phyloP scores from a whole-genome alignment of 2,329 filamentous ascomycete species.

The Talaromyces atroroseus region DNA sequence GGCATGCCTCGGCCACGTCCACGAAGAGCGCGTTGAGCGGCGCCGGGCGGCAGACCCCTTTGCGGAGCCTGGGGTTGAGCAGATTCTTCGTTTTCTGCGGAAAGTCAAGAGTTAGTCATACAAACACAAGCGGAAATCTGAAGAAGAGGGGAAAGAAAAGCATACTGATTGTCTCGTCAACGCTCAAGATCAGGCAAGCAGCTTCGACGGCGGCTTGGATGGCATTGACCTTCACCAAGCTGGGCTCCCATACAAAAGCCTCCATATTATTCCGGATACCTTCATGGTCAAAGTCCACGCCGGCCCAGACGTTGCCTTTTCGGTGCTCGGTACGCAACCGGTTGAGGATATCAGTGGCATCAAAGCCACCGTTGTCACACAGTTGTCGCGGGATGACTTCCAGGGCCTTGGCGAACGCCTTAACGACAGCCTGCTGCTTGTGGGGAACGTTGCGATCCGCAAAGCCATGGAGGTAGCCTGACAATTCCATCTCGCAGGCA shows the following conservation, averaged over 20 bases:
- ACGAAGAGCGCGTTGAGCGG: constrained; percentile 80
- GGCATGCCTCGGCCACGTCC: constrained; percentile 89
- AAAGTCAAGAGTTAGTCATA: constrained; percentile 2
- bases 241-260: constrained; percentile 95
- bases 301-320: constrained; percentile 88
- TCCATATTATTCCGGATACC: constrained; percentile 92
- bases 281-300: constrained; percentile 90
- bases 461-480: constrained; percentile 84
- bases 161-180: constrained; percentile 93
- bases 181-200: constrained; percentile 87
- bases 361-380: constrained; percentile 97
- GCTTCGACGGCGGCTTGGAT: constrained; percentile 95
- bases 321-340: constrained; percentile 92
- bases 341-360: constrained; percentile 97
- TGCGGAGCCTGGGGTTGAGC: constrained; percentile 74
- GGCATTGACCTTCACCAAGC: constrained; percentile 93
- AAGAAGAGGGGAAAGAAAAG: constrained; percentile 3
- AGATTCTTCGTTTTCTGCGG: constrained; percentile 80
- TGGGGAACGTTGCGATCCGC: constrained; percentile 87
- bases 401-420: constrained; percentile 93
- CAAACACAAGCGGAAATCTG: neutral
- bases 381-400: constrained; percentile 95
- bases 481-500: constrained; percentile 94
- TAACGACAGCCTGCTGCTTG: constrained; percentile 97
- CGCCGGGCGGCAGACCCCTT: constrained; percentile 68